Evolutionary conservation across 805 yeast species (phyloP), one percentile per base, ranked within the genome.

Genomic region (Pichia insulana): DNA sequence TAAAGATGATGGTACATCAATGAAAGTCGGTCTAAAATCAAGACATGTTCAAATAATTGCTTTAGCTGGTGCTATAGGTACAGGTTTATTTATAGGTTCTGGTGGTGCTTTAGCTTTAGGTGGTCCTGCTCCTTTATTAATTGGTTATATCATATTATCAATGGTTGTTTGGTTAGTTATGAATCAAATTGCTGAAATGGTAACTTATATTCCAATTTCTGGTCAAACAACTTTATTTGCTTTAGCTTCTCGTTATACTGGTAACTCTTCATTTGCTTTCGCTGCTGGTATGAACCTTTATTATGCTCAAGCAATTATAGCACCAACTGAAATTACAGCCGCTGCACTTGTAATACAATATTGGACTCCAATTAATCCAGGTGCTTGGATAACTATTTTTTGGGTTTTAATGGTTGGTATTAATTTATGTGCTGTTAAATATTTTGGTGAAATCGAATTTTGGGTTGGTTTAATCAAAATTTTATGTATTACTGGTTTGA

Each of bases 1-100:
- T 25, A 30, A 13, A 22, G 25, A 22, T 22, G 25, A 22, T n/a
- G n/a, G n/a, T 30, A 7, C 11, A 28, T 27, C 16, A 16, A 11
- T 55, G n/a, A 42, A 50, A 34, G 58, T 74, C 49, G 66, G 69
- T 30, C 61, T 74, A 44, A 65, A 66, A 46, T 55, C 65, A 31
- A 64, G 78, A 13, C 78, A 73, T 47, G 62, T 73, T 43, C 82
- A 77, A 59, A 73, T 79, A 75, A 73, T 79, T 42, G 82, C 86
- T 22, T 69, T 81, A 40, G 86, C 84, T 44, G 85, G 85, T 52
- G 73, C 80, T 43, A 78, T 80, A 48, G 88, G 88, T 57, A 78
- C 85, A 13, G 78, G 77, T 37, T 59, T 72, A 38, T 70, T 72
- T 44, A 64, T 73, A 37, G 77, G 77, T 46, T 64, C 71, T n/a